Conservation (phyloP, 2,329 filamentous ascomycete species). For the Colletotrichum tamarilloi region DNA sequence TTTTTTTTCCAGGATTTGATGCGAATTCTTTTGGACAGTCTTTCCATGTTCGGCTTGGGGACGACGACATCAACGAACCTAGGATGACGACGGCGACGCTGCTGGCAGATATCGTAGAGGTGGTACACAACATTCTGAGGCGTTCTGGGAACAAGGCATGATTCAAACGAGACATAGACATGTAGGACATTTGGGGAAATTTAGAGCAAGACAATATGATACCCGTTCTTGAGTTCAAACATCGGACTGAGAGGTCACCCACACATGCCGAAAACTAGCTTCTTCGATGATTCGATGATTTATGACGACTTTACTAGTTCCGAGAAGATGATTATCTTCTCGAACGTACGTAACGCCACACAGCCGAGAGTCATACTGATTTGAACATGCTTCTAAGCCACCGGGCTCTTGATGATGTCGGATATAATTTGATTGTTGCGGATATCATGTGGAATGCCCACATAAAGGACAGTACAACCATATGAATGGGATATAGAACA, state of each 20-base stretch:
- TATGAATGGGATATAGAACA: too few relatives aligned
- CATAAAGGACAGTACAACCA: too few relatives aligned
- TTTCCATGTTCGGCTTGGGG: background rate
- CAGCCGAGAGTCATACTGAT: background rate
- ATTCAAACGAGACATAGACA: constrained; percentile 8
- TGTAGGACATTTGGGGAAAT: constrained; percentile 3
- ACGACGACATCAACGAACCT: background rate
- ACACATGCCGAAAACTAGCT: background rate
- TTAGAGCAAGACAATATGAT: constrained; percentile 23
- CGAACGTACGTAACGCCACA: background rate
- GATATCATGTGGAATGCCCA: too few relatives aligned
- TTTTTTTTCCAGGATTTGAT: background rate
- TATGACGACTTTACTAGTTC: background rate
- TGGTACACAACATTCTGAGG: background rate
- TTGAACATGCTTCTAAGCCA: too few relatives aligned
- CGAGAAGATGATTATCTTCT: background rate
- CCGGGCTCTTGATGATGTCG: too few relatives aligned
- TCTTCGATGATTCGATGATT: background rate
- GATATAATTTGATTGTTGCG: too few relatives aligned
- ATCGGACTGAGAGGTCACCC: background rate
- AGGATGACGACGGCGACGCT: too few relatives aligned
- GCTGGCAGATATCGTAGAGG: background rate
- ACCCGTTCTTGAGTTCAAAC: constrained; percentile 19
- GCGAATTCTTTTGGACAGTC: background rate
- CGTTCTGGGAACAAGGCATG: constrained; percentile 3